phyloP scores from a whole-genome alignment of 495 filamentous ascomycete species.

The Amorphotheca resinae region DNA sequence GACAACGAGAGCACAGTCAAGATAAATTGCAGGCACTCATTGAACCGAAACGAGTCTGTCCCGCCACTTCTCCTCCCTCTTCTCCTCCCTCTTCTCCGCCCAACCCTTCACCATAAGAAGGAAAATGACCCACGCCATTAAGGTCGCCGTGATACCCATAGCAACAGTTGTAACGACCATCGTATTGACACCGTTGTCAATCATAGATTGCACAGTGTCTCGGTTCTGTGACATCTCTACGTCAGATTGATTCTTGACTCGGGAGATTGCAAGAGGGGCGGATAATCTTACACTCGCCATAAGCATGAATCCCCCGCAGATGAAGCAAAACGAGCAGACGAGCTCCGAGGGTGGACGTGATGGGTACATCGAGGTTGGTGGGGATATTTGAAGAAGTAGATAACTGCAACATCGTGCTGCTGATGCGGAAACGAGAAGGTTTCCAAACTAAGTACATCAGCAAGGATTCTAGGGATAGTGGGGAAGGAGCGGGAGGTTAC shows the following conservation, averaged over 20 bases:
- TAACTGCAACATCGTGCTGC: too few species aligned
- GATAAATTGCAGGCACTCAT: too few species aligned
- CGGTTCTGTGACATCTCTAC: not conserved
- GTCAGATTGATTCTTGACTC: not conserved
- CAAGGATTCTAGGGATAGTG: too few species aligned
- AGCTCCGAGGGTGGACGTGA: too few species aligned
- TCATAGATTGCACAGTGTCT: not conserved
- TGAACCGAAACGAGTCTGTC: too few species aligned
- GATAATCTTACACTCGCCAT: not conserved
- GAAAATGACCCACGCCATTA: slow-evolving; percentile 62
- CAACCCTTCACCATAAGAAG: not conserved
- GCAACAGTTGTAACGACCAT: slow-evolving; percentile 57
- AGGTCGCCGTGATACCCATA: slow-evolving; percentile 64
- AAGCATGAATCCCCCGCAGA: not conserved
- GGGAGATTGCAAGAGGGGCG: not conserved
- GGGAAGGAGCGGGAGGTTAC: too few species aligned
- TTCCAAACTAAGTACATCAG: too few species aligned
- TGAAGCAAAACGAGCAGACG: not conserved
- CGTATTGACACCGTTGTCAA: not conserved
- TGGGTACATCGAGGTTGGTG: too few species aligned
- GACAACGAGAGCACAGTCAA: too few species aligned
- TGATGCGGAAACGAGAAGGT: too few species aligned
- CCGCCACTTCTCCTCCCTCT: not conserved
- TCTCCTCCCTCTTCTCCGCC: not conserved
- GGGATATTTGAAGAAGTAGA: too few species aligned